A percentile compares a stretch with the other conserved stretches of the same genome.
Conservation (phyloP, 768 basidiomycete genomes). For the Psilocybe tampanensis region DNA sequence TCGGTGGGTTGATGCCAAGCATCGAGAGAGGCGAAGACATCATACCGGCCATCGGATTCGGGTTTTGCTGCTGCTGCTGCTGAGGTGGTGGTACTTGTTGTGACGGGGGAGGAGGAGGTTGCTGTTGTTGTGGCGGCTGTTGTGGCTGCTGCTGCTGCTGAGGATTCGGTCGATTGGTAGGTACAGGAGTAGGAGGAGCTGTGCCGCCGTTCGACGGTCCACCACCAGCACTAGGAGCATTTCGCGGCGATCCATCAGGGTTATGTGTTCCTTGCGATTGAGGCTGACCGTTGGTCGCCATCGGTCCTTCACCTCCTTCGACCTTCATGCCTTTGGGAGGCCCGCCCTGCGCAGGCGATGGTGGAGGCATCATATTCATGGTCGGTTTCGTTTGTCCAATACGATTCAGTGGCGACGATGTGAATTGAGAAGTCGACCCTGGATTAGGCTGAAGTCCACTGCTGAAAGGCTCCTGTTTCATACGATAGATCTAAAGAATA, state of each 20-base stretch:
- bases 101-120: constrained; percentile 6
- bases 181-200: constrained; percentile 28
- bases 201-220: constrained; percentile 20
- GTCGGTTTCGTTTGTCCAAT: constrained; percentile 5
- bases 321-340: constrained; percentile 11
- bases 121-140: constrained; percentile 16
- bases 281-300: neutral
- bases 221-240: constrained; percentile 9
- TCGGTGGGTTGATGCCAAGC: constrained; percentile 6
- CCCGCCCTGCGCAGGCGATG: constrained; percentile 14
- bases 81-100: constrained; percentile 10
- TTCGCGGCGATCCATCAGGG: constrained; percentile 18
- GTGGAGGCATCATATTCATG: constrained; percentile 18
- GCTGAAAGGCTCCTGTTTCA: constrained; percentile 4
- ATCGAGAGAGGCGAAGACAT: constrained; percentile 12
- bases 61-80: constrained; percentile 9
- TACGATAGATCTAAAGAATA: constrained; percentile 6
- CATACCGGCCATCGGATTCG: constrained; percentile 7
- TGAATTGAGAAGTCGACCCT: constrained; percentile 1
- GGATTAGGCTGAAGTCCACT: neutral
- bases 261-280: constrained; percentile 9
- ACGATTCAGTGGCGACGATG: constrained; percentile 10
- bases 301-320: constrained; percentile 10
- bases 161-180: constrained; percentile 23
- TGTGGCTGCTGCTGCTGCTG: constrained; percentile 19